These are phyloP conservation scores for Colletotrichum filicis DNA, from an alignment of 2,329 filamentous ascomycete species.

Conservation along the genomic window DNA sequence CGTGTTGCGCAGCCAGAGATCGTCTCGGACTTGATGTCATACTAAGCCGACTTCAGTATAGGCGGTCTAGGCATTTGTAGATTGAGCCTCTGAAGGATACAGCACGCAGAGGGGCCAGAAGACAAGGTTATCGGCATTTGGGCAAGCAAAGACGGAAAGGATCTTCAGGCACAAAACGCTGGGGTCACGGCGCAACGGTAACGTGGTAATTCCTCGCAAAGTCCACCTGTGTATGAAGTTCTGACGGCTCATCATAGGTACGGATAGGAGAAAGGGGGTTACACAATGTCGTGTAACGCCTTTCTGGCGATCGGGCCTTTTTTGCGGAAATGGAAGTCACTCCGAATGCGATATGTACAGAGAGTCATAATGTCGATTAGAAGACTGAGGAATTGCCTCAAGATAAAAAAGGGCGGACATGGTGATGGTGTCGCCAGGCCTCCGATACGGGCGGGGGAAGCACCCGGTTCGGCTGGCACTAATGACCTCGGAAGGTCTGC, in stretches of 20 bases:
- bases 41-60: not conserved
- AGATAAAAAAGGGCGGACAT: not conserved
- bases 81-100: not conserved
- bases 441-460: not conserved
- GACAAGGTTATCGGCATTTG: not conserved
- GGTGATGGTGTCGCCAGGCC: not conserved
- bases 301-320: not conserved
- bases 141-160: not conserved
- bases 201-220: not conserved
- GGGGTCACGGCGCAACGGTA: not conserved
- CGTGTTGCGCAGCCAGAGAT: not conserved
- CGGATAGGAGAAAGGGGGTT: not conserved
- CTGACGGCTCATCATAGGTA: not conserved
- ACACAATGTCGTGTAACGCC: not conserved
- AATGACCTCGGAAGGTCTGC: not conserved
- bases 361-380: not conserved
- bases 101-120: not conserved
- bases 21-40: not conserved
- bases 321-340: not conserved
- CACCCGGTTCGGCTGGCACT: slow-evolving; percentile 8
- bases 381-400: not conserved
- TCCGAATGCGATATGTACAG: not conserved
- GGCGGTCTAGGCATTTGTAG: not conserved
- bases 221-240: not conserved
- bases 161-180: slow-evolving; percentile 22